These are phyloP conservation scores for Eucalyptus tenuipes DNA, from an alignment of 345 rosid species.

Conservation along the genomic window DNA sequence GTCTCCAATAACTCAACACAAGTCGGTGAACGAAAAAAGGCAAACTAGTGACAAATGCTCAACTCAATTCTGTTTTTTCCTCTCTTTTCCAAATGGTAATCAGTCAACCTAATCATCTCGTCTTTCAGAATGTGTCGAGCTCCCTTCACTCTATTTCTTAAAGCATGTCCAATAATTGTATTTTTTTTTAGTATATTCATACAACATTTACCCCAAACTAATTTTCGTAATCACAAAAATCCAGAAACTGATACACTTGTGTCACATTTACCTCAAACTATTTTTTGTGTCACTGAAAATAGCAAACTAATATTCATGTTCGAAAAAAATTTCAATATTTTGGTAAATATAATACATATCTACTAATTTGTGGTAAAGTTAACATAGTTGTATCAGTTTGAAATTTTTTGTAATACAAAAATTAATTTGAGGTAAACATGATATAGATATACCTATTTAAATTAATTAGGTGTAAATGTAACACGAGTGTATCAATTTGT, in stretches of 20 bases:
- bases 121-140: neutral
- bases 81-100: neutral
- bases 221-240: neutral
- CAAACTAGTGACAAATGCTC: neutral
- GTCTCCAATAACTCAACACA: neutral
- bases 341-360: neutral
- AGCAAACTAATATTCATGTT: no score
- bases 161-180: neutral
- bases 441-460: neutral
- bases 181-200: neutral
- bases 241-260: neutral
- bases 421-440: neutral
- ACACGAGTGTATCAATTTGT: neutral
- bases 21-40: neutral
- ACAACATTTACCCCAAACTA: neutral
- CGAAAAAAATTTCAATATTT: no score
- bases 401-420: no score
- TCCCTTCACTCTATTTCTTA: neutral
- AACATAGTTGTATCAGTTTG: accelerated
- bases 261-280: no score
- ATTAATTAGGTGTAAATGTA: no score
- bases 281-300: no score
- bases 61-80: neutral
- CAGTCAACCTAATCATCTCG: neutral
- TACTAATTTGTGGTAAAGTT: neutral